Evolutionary conservation across 2,329 filamentous ascomycete genomes (phyloP).

Genomic region (Phoma herbarum): DNA sequence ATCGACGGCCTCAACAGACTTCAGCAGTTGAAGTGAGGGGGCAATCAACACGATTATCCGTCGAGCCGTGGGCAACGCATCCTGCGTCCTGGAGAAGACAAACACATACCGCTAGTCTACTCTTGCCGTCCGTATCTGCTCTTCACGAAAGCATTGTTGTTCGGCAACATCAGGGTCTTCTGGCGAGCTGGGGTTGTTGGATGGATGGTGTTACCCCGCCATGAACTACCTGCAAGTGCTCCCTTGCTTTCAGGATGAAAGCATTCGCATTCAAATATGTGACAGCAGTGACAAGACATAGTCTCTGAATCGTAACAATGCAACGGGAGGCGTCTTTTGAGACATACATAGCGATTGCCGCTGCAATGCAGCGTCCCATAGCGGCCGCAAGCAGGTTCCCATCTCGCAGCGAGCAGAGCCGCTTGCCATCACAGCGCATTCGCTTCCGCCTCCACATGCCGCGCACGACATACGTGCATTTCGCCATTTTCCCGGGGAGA

Average conservation of each 20-base stretch:
- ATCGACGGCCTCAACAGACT: conserved; percentile 35
- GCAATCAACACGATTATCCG: conserved; percentile 27
- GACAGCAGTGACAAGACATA: conserved; percentile 18
- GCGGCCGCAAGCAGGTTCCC: conserved; percentile 34
- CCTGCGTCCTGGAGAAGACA: conserved; percentile 20
- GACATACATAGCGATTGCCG: conserved; percentile 29
- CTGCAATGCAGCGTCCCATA: conserved; percentile 39
- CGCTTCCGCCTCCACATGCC: conserved; percentile 43
- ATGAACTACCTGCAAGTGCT: conserved; percentile 25
- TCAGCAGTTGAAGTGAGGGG: conserved; percentile 35
- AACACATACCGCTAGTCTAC: conserved; percentile 48
- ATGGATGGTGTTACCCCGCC: conserved; percentile 37
- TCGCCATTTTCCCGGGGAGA: conserved; percentile 38
- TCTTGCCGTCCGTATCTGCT: conserved; percentile 28
- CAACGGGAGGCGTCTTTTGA: conserved; percentile 17
- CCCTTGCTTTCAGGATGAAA: conserved; percentile 15
- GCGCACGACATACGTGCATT: conserved; percentile 49
- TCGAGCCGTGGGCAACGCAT: conserved; percentile 41
- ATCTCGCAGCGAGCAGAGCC: conserved; percentile 42
- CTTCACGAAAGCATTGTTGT: conserved; percentile 26
- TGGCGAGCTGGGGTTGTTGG: conserved; percentile 34
- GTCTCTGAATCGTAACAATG: conserved; percentile 12
- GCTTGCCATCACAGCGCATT: conserved; percentile 36
- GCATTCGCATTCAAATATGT: conserved; percentile 11
- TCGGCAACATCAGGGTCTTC: conserved; percentile 35